Conservation (phyloP, 2,329 filamentous ascomycete genomes). For the Zymoseptoria crescenta region DNA sequence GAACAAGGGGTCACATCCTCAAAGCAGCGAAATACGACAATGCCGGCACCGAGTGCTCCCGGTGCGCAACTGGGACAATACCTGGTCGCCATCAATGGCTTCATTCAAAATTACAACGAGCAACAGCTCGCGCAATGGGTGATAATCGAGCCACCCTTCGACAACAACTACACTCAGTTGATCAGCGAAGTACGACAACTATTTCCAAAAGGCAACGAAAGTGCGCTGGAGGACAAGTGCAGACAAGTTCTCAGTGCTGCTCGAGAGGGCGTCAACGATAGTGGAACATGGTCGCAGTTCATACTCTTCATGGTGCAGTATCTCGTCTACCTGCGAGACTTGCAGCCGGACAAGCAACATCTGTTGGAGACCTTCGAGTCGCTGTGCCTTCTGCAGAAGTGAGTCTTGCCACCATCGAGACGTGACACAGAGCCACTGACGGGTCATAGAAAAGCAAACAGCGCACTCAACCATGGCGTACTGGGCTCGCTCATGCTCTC, state of each 20-base stretch:
- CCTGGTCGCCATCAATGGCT: conserved; percentile 54
- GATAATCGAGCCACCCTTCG: conserved; percentile 64
- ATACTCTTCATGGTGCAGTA: conserved; percentile 74
- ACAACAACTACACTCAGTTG: conserved; percentile 60
- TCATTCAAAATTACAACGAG: conserved; percentile 58
- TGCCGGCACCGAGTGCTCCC: background rate
- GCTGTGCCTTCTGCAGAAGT: conserved; percentile 65
- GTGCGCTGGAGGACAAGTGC: conserved; percentile 56
- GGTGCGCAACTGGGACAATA: conserved; percentile 61
- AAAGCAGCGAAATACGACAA: background rate
- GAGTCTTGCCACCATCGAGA: conserved; percentile 38
- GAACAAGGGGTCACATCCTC: background rate
- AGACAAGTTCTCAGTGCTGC: conserved; percentile 57
- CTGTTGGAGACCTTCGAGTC: conserved; percentile 66
- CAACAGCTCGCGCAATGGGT: conserved; percentile 60
- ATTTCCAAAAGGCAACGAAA: conserved; percentile 44
- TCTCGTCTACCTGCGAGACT: conserved; percentile 70
- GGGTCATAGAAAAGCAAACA: conserved; percentile 56
- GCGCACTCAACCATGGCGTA: conserved; percentile 69
- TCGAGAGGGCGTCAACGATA: conserved; percentile 55
- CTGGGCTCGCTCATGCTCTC: conserved; percentile 76
- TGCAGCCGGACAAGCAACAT: conserved; percentile 69
- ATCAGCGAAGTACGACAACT: conserved; percentile 56
- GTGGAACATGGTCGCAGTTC: conserved; percentile 68
- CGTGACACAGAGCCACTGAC: background rate